Percentiles rank a stretch among this genome's conserved stretches.
These are phyloP conservation scores for Leccinum griseonigrum DNA, from an alignment of 1,284 basidiomycete species.

Conservation along the genomic window DNA sequence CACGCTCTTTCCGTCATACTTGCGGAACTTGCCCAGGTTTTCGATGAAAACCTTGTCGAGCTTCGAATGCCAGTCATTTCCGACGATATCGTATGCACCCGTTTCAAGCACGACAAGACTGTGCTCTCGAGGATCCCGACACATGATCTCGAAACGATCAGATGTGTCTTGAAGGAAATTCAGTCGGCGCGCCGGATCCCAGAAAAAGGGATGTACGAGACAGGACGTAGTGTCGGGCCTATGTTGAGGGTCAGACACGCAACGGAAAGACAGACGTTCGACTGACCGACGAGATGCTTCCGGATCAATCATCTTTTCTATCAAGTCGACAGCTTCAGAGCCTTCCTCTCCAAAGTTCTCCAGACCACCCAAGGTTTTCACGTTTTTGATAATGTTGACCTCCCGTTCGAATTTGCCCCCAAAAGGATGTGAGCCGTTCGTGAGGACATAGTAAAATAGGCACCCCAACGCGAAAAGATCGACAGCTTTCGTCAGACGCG, in stretches of 20 bases:
- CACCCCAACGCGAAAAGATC: conserved; percentile 95
- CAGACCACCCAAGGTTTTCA: conserved; percentile 66
- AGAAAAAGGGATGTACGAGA: conserved; percentile 95
- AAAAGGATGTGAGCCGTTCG: conserved; percentile 86
- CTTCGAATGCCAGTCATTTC: conserved; percentile 83
- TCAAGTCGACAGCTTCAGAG: conserved; percentile 79
- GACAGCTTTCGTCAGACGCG: conserved; percentile 85
- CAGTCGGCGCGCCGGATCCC: conserved; percentile 84
- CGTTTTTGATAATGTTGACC: conserved; percentile 85
- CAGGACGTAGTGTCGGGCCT: conserved; percentile 89
- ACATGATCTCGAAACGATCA: conserved; percentile 98
- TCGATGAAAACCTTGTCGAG: conserved; percentile 91
- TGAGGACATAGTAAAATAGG: conserved; percentile 89
- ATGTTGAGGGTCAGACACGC: conserved; percentile 5
- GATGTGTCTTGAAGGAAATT: conserved; percentile 96
- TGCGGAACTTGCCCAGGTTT: conserved; percentile 94
- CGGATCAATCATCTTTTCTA: conserved; percentile 71
- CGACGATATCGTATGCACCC: conserved; percentile 66
- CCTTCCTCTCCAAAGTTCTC: conserved; percentile 89
- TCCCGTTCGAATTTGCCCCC: conserved; percentile 91
- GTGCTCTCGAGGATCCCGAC: conserved; percentile 81
- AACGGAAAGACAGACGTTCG: not conserved
- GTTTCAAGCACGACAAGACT: conserved; percentile 78
- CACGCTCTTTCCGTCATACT: conserved; percentile 90
- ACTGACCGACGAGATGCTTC: conserved; percentile 72